A percentile compares a stretch with the other conserved stretches of the same genome.
Evolutionary conservation across 176 grass and related monocot genomes (phyloP).

Genomic region (Musa itinerans): DNA sequence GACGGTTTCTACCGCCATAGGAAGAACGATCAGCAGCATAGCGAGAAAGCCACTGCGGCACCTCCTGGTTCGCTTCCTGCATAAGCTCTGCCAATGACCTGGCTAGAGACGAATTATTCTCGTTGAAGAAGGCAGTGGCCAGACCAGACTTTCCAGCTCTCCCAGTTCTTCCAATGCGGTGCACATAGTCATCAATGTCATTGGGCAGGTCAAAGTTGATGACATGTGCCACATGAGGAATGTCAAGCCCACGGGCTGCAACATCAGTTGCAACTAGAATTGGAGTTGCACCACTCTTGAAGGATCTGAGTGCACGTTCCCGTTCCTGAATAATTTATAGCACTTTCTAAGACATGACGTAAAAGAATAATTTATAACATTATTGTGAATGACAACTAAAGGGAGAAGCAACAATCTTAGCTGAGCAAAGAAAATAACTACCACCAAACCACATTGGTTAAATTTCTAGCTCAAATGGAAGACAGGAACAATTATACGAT

Average conservation of each 20-base stretch:
- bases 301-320: neutral
- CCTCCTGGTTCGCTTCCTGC: conserved; percentile 10
- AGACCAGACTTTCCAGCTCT: conserved; percentile 10
- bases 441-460: too few relatives aligned
- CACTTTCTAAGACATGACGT: neutral
- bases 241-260: neutral
- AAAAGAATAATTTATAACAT: too few relatives aligned
- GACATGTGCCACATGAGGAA: conserved; percentile 2
- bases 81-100: conserved; percentile 8
- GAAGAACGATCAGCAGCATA: neutral
- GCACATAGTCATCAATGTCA: conserved; percentile 5
- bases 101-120: neutral
- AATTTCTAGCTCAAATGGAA: too few relatives aligned
- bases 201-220: conserved; percentile 5
- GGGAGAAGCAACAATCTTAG: too few relatives aligned
- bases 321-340: neutral
- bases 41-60: conserved; percentile 1
- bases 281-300: conserved; percentile 5
- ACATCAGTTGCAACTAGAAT: conserved; percentile 3
- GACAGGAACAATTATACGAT: too few relatives aligned
- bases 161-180: conserved; percentile 12
- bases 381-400: too few relatives aligned
- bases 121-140: conserved; percentile 4
- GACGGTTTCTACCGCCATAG: neutral
- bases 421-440: too few relatives aligned